Base-by-base conservation (phyloP, 1,284 basidiomycete species). In the Leccinum angustisporum region DNA sequence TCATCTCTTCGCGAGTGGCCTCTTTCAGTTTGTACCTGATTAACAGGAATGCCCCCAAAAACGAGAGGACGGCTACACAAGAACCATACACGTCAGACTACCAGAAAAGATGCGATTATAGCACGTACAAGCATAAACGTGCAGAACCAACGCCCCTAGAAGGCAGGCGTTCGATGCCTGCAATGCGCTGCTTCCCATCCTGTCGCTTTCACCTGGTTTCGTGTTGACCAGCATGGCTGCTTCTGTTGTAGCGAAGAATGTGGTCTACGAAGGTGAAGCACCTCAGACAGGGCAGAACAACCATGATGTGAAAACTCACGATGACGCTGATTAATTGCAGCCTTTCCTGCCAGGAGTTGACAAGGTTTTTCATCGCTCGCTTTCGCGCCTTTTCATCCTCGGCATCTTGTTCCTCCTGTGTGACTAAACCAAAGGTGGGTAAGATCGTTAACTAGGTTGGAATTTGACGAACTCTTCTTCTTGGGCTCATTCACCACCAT, bases 221-320 rank as follows among this genome's bases (percentile, higher is more conserved):
- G 78, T 75, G 53, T 79, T 80, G 21, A 83, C 78, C 13, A 87
- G 68, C 68, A 85, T 75, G 0, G 74, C 76, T 0, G 82, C 81
- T 69, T 86, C 84, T 13, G 80, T 83, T 0, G 83, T 80, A 5
- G 85, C 86, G 65, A 87, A 86, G 72, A 87, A 87, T 0, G 85
- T 86, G 0, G 85, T 85, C 86, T 86, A 61, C 7, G 59, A 31
- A 25, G 1, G 57, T 31, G 16, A 30, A 36, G 46, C 40, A 10
- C 16, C 14, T 64, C 50, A 66, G 46, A 52, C 16, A 27, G 21
- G 6, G 11, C 21, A 27, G 3, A 46, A 55, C 21, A 36, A 55
- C 3, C 43, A 25, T 3, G 3, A 36, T 16, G 18, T 30, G 21
- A 7, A 18, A 40, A 76, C 83, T 68, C 51, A 86, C 84, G 54